Evolutionary conservation across 108 stramenopile genomes (phyloP), one percentile per base, ranked within the genome.

Genomic region (Skeletonema tropicum): DNA sequence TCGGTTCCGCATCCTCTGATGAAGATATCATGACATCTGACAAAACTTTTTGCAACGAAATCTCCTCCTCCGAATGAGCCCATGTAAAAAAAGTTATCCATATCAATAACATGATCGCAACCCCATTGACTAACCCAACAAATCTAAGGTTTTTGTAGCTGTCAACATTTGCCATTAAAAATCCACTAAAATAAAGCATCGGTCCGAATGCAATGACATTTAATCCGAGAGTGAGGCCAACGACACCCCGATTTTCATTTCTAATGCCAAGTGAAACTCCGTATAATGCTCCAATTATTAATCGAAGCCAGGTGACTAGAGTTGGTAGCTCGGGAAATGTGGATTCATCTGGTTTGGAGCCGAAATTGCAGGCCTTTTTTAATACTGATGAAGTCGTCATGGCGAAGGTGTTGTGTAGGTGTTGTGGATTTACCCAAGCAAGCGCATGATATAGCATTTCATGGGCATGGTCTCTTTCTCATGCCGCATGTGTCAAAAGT

Each of bases 131-230:
- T 0, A 88, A 66, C 6, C 92, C 92, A 4, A 73, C 79, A 77
- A 91, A 90, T 11, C 76, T 58, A 10, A 91, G 42, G 25, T 85
- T 79, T 60, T 71, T 81, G 64, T 87, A 93, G 14, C 68, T 70
- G 46, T 89, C 88, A 1, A 68, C 59, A 46, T 85, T 67, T 31
- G 88, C 87, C 9, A 76, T 78, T 11, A 94, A 64, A 59, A 69
- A 89, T 29, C 66, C 71, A 23, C 73, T 82, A 76, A 77, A 79
- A 73, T 86, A 93, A 14, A 90, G 32, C 31, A 88, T 70, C 1
- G 92, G 92, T 7, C 83, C 63, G 72, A 93, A 91, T 23, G 88
- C 80, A 35, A 91, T 83, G n/a, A 89, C 57, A 57, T 93, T 93
- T 45, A 91, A 42, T 5, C 84, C 90, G 57, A 90, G 68, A 41